Percentiles rank a stretch among this genome's conserved stretches.
These are phyloP conservation scores for Platanus orientalis DNA, from an alignment of 164 flowering plant species.

Conservation along the genomic window DNA sequence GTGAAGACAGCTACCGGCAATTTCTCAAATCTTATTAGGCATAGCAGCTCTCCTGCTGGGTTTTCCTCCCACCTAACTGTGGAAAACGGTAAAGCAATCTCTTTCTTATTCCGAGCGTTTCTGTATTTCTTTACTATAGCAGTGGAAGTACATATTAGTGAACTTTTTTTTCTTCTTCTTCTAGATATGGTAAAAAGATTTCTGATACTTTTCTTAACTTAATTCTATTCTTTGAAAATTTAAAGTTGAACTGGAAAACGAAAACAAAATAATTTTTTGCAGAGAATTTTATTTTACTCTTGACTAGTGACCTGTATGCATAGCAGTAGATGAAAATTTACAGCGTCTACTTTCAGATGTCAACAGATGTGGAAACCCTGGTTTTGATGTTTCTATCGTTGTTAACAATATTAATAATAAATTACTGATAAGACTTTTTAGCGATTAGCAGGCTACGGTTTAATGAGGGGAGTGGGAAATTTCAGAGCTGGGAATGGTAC, in stretches of 20 bases:
- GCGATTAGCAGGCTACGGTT: constrained; percentile 46
- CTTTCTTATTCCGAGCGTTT: not conserved
- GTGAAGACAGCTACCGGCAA: constrained; percentile 30
- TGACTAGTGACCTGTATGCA: no score
- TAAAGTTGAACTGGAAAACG: no score
- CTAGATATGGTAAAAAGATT: no score
- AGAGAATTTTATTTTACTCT: no score
- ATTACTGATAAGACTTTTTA: constrained; percentile 3
- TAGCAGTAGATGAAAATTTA: no score
- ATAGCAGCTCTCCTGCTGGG: constrained; percentile 93
- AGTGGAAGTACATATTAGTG: not conserved
- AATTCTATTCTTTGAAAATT: no score
- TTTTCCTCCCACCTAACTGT: constrained; percentile 43
- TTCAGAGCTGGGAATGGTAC: constrained; percentile 31
- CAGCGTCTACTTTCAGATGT: no score
- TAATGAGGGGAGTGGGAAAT: constrained; percentile 46
- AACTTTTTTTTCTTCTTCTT: not conserved
- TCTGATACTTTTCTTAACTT: no score
- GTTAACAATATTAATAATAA: no score
- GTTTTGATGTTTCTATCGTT: no score
- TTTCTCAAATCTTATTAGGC: constrained; percentile 58
- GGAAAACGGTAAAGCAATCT: constrained; percentile 47
- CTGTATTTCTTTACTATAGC: not conserved
- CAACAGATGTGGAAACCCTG: no score
- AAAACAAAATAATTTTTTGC: no score